Evolutionary conservation across 2,329 filamentous ascomycete species (phyloP).

Genomic region (Colletotrichum aenigma): DNA sequence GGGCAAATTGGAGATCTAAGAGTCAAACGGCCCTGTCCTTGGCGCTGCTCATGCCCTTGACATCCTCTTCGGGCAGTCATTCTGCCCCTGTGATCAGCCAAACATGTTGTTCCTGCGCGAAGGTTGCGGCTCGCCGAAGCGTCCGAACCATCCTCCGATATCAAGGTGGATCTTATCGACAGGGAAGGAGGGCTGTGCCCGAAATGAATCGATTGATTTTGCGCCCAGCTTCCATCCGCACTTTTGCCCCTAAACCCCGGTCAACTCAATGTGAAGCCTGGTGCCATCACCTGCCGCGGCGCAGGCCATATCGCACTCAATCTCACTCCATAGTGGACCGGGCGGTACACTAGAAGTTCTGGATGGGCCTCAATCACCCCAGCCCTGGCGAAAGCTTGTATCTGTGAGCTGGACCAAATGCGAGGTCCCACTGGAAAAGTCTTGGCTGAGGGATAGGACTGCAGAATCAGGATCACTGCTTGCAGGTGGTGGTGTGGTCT

Average conservation of each 20-base stretch:
- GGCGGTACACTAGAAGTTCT: neutral
- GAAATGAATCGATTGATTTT: slow-evolving; percentile 7
- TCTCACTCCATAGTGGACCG: slow-evolving; percentile 4
- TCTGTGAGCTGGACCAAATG: neutral
- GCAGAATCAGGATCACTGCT: neutral
- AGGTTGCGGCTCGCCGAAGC: slow-evolving; percentile 1
- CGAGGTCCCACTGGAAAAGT: neutral
- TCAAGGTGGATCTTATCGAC: slow-evolving; percentile 8
- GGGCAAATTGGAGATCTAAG: neutral
- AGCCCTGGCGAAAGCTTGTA: slow-evolving; percentile 5
- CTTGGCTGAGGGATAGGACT: neutral
- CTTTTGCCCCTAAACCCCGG: neutral
- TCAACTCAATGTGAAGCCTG: neutral
- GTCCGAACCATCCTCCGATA: neutral
- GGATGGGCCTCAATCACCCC: neutral
- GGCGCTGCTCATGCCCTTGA: neutral
- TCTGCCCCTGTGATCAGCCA: neutral
- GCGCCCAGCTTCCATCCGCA: neutral
- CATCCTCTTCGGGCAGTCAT: neutral
- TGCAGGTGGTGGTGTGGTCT: neutral
- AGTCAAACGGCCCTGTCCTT: neutral
- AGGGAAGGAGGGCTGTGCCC: neutral
- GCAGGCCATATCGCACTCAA: neutral
- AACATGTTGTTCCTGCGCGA: neutral
- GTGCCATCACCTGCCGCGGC: neutral